Conservation (phyloP, 805 yeast genomes). For the Starmerella sirachaensis region DNA sequence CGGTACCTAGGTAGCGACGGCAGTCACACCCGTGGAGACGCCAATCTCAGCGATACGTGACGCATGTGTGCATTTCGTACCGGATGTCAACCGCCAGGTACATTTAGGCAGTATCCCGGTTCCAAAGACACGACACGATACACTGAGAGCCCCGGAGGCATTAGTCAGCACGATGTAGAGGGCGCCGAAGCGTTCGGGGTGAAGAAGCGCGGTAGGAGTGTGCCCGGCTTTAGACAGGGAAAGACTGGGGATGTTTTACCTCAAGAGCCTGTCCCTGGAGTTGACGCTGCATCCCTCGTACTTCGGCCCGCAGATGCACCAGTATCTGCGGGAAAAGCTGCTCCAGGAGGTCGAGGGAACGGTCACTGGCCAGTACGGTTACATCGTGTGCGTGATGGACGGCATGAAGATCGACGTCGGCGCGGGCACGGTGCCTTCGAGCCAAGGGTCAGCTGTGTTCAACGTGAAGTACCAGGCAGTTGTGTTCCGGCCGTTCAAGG, state of each 20-base stretch:
- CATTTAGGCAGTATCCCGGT: too few species aligned
- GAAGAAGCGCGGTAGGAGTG: too few species aligned
- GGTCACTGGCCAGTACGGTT: conserved; percentile 97
- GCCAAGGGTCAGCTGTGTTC: conserved; percentile 89
- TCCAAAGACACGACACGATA: too few species aligned
- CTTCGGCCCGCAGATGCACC: conserved; percentile 96
- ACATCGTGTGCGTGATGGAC: conserved; percentile 89
- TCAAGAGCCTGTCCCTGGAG: conserved; percentile 81
- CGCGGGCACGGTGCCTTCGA: conserved; percentile 80
- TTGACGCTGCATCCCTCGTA: conserved; percentile 93
- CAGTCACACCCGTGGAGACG: too few species aligned
- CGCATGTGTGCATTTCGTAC: too few species aligned
- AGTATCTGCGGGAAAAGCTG: conserved; percentile 75
- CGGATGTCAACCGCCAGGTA: too few species aligned
- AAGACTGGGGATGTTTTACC: conserved; percentile 25
- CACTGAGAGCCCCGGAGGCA: too few species aligned
- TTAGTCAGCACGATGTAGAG: too few species aligned
- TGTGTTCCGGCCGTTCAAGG: conserved; percentile 97
- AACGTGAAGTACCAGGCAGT: conserved; percentile 93
- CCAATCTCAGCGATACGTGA: too few species aligned
- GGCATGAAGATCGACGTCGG: conserved; percentile 92
- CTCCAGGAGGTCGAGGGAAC: conserved; percentile 96
- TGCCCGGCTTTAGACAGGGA: too few species aligned
- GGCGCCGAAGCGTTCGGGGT: too few species aligned
- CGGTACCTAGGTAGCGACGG: too few species aligned